These are phyloP conservation scores for Lentinus tigrinus DNA, from an alignment of 768 basidiomycete genomes.

Conservation along the genomic window DNA sequence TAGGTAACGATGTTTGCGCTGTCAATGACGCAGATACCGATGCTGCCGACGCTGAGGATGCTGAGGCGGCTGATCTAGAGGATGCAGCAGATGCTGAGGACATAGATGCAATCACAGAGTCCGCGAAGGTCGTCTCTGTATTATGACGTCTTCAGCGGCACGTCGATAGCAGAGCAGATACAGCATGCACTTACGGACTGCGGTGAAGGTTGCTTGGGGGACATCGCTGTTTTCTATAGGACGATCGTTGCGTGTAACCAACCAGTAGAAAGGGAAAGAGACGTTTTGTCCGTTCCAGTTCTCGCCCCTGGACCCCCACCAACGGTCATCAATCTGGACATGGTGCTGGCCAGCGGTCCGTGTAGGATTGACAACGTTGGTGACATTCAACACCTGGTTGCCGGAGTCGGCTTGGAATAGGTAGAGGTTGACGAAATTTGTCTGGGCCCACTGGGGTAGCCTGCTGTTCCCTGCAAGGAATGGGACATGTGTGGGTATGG, in stretches of 20 bases:
- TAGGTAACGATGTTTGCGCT: not conserved
- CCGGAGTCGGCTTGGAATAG: conserved; percentile 74
- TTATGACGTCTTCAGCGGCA: conserved; percentile 7
- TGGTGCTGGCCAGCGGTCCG: conserved; percentile 55
- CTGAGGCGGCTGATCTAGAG: conserved; percentile 37
- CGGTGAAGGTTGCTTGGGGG: conserved; percentile 73
- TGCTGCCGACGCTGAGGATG: conserved; percentile 21
- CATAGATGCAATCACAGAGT: conserved; percentile 61
- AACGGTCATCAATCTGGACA: conserved; percentile 62
- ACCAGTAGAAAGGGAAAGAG: conserved; percentile 74
- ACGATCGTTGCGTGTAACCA: conserved; percentile 61
- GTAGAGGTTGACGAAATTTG: conserved; percentile 67
- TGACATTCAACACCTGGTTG: conserved; percentile 43
- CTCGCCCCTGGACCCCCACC: conserved; percentile 58
- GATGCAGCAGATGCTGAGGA: conserved; percentile 44
- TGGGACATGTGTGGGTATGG: conserved; percentile 11
- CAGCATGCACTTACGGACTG: conserved; percentile 64
- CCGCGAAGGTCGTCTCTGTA: conserved; percentile 73
- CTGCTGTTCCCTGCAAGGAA: conserved; percentile 66
- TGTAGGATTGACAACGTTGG: conserved; percentile 42
- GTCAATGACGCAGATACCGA: conserved; percentile 24
- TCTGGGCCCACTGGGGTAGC: conserved; percentile 63
- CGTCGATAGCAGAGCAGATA: not conserved
- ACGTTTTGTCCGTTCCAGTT: conserved; percentile 48
- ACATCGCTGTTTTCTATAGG: conserved; percentile 57